Evolutionary conservation across 139 green algal genomes (phyloP), one percentile per base, ranked within the genome.

Genomic region (Haematococcus lacustris): DNA sequence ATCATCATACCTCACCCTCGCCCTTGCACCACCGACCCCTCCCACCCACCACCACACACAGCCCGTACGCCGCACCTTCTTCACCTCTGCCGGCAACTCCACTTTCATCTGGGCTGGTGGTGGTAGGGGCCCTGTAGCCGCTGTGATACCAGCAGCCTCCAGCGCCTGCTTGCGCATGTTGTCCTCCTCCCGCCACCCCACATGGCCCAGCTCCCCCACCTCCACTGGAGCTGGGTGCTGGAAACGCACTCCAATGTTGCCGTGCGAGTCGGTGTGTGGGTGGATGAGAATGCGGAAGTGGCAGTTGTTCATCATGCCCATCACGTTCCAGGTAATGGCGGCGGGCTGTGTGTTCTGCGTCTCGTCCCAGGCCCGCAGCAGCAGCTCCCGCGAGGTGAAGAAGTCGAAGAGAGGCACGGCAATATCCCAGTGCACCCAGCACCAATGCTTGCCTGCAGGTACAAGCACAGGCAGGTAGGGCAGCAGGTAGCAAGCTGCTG

Each of bases 271-370:
- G 3, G 66, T 78, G 50, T 88, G 70, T 17, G 77, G 78, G 74
- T 81, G 78, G 34, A 90, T 78, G 57, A 79, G 74, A 40, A 91
- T 85, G 26, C 79, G 76, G 82, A 91, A 98, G 73, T 90, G 86
- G 80, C 86, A 93, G 86, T 99, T 99, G 90, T 98, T 98, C 86
- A 97, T 92, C 95, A 98, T 97, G 75, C 95, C 95, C 91, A 98
- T 96, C 38, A 98, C 38, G 71, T 97, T 99, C 95, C 95, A 98
- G 1, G 91, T 95, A 73, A 93, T 83, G 7, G 80, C 67, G 30
- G 78, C 82, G 26, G 92, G 92, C 84, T 97, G 92, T 2, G 86
- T 89, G 87, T 98, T 98, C 83, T 89, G 90, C 73, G 50, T 71
- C 63, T 83, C 82, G 73, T 97, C 91, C 82, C 87, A 93, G 3